Evolutionary conservation across 179 eudicot species (phyloP).

Genomic region (Spergularia azorica): DNA sequence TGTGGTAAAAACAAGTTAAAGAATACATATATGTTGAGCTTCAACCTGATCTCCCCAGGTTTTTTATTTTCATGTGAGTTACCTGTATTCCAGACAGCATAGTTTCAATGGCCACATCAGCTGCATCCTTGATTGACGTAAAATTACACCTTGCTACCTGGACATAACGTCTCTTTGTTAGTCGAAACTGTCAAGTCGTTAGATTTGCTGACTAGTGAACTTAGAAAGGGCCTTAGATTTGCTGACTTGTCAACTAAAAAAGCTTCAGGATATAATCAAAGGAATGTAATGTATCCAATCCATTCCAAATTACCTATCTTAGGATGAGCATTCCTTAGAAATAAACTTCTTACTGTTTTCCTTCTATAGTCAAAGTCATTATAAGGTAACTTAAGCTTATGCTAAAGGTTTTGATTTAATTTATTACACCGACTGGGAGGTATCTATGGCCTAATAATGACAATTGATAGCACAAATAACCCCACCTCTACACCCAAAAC

Average conservation of each 20-base stretch:
- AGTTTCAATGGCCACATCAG: conserved; percentile 95
- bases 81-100: conserved; percentile 98
- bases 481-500: not conserved
- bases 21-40: not conserved
- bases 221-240: conserved; percentile 1
- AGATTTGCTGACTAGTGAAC: not conserved
- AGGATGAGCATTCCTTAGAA: too few species aligned
- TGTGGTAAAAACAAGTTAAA: not conserved
- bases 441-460: too few species aligned
- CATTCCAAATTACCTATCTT: not conserved
- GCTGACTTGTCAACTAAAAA: too few species aligned
- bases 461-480: not conserved
- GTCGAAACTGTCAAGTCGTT: not conserved
- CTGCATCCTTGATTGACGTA: conserved; percentile 95
- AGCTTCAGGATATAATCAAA: too few species aligned
- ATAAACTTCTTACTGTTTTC: not conserved
- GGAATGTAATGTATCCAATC: too few species aligned
- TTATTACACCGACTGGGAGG: too few species aligned
- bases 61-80: not conserved
- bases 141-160: conserved; percentile 99
- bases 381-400: too few species aligned
- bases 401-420: not conserved
- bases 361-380: not conserved
- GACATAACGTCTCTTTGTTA: conserved; percentile 12
- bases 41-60: not conserved